Evolutionary conservation across 1,139 yeast species (phyloP).

Genomic region (Saccharomyces pastorianus): DNA sequence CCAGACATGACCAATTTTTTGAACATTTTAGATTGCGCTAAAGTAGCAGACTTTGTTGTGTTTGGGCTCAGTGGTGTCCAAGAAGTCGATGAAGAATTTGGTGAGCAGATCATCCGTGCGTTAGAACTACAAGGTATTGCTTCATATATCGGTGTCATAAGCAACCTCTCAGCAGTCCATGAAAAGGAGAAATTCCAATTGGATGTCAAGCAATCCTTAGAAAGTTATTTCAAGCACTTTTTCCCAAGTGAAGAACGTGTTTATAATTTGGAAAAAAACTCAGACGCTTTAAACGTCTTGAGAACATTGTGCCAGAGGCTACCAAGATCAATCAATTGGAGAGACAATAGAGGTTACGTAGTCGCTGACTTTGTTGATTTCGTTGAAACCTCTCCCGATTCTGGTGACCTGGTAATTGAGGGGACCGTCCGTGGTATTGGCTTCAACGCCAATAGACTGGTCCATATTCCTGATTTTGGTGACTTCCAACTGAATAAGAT

Average conservation of each 20-base stretch:
- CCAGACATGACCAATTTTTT: conserved; percentile 65
- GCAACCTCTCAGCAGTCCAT: conserved; percentile 56
- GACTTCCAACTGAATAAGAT: conserved; percentile 73
- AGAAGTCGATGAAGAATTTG: conserved; percentile 71
- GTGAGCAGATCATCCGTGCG: conserved; percentile 84
- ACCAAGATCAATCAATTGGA: conserved; percentile 83
- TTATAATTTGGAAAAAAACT: conserved; percentile 55
- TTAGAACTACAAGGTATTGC: conserved; percentile 90
- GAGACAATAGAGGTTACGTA: conserved; percentile 83
- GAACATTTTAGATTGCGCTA: conserved; percentile 75
- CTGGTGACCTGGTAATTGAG: conserved; percentile 47
- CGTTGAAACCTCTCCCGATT: conserved; percentile 31
- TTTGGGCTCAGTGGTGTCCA: conserved; percentile 78
- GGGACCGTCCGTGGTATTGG: conserved; percentile 88
- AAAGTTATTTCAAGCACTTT: conserved; percentile 78
- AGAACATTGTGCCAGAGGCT: conserved; percentile 75
- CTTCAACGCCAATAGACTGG: conserved; percentile 63
- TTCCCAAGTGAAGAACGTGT: conserved; percentile 81
- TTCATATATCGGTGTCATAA: conserved; percentile 68
- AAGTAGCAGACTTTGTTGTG: conserved; percentile 79
- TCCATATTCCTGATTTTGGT: conserved; percentile 85
- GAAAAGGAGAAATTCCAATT: conserved; percentile 70
- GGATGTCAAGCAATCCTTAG: conserved; percentile 72
- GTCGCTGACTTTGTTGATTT: conserved; percentile 60
- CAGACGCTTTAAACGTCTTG: conserved; percentile 65